Percentiles rank a stretch among this genome's conserved stretches.
These are phyloP conservation scores for Schizosaccharomyces octosporus DNA, from an alignment of 805 yeast genomes.

Conservation along the genomic window DNA sequence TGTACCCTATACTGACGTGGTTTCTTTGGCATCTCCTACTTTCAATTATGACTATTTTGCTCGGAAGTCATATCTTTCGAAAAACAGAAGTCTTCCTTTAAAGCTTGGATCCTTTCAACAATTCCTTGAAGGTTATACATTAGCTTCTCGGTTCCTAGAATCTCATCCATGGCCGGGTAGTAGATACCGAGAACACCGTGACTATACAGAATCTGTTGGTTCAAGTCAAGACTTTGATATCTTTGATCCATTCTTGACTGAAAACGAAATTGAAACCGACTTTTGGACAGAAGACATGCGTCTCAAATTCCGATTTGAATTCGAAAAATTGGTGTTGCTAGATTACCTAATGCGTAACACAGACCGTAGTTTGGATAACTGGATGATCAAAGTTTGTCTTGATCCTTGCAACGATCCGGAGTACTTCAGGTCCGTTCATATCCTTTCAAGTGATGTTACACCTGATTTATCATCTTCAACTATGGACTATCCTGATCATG, in stretches of 20 bases:
- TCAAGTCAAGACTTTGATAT: not conserved
- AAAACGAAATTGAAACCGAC: constrained; percentile 4
- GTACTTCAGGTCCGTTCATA: not conserved
- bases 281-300: constrained; percentile 29
- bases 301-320: constrained; percentile 29
- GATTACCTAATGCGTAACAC: constrained; percentile 56
- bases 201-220: constrained; percentile 1
- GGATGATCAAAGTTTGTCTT: constrained; percentile 42
- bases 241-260: not conserved
- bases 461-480: not conserved
- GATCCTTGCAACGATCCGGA: not conserved
- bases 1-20: constrained; percentile 43
- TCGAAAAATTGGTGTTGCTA: constrained; percentile 43
- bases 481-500: not conserved
- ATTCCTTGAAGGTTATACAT: constrained; percentile 31
- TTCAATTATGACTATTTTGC: constrained; percentile 33
- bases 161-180: constrained; percentile 28
- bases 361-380: constrained; percentile 49
- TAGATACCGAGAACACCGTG: not conserved
- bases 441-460: not conserved
- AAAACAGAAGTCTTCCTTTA: constrained; percentile 14
- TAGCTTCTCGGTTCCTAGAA: constrained; percentile 35
- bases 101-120: constrained; percentile 48
- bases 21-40: constrained; percentile 22
- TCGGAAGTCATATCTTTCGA: constrained; percentile 10